Evolutionary conservation across 495 filamentous ascomycete genomes (phyloP).

Genomic region (Penicillium bialowiezense): DNA sequence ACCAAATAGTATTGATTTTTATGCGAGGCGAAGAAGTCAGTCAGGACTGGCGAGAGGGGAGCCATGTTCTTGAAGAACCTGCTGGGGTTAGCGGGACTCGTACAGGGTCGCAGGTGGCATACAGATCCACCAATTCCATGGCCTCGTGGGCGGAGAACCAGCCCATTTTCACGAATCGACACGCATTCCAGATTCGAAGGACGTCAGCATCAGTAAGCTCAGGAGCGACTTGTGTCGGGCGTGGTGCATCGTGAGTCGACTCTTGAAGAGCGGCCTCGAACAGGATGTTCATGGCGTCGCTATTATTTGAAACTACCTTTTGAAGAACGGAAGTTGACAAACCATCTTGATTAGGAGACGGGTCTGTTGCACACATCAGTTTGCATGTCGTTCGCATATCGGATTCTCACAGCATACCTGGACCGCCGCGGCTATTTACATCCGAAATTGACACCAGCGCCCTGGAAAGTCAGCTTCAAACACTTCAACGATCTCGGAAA

Average conservation of each 20-base stretch:
- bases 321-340: conserved; percentile 17
- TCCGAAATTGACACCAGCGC: neutral
- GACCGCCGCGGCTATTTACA: neutral
- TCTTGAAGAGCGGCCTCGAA: conserved; percentile 31
- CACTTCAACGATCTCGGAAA: neutral
- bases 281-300: conserved; percentile 35
- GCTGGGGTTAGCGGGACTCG: conserved; percentile 25
- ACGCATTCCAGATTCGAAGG: conserved; percentile 33
- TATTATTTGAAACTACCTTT: conserved; percentile 26
- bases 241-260: neutral
- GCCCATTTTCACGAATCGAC: conserved; percentile 40
- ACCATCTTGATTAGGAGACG: conserved; percentile 5
- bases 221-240: neutral
- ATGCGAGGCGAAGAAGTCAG: conserved; percentile 32
- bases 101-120: neutral
- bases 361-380: neutral
- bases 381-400: neutral
- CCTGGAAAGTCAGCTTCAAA: neutral
- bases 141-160: conserved; percentile 43
- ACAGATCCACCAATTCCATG: conserved; percentile 25
- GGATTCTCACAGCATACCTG: neutral
- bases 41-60: conserved; percentile 36
- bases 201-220: conserved; percentile 15
- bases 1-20: conserved; percentile 34
- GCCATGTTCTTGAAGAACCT: conserved; percentile 22